These are phyloP conservation scores for Nicotiana benthamiana DNA, from an alignment of 257 asterid genomes.

Conservation along the genomic window DNA sequence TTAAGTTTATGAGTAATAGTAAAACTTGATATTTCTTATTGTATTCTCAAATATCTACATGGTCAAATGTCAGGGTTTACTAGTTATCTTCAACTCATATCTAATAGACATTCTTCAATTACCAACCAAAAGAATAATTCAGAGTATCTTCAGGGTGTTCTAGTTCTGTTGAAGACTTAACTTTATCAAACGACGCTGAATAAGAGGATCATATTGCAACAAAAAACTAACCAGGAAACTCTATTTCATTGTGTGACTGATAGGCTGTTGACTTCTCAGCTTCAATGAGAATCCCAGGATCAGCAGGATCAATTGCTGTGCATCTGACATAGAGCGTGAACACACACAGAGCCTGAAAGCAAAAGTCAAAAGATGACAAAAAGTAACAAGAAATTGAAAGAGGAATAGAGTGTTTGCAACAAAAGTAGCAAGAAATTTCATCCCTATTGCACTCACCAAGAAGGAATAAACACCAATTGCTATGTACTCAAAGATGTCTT, in stretches of 20 bases:
- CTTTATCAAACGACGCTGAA: not conserved
- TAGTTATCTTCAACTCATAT: not conserved
- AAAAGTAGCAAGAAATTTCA: conserved; percentile 1
- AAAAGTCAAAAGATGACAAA: conserved; percentile 11
- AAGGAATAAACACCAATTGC: conserved; percentile 81
- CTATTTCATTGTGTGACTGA: conserved; percentile 55
- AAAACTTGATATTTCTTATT: not conserved
- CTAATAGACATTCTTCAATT: not conserved
- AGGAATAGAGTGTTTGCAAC: not conserved
- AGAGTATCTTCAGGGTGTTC: not conserved
- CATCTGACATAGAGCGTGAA: conserved; percentile 77
- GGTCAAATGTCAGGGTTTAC: not conserved
- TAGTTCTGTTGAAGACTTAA: not conserved
- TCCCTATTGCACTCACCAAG: conserved; percentile 47
- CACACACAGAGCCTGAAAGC: conserved; percentile 63
- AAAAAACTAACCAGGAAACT: conserved; percentile 51
- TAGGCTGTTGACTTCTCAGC: conserved; percentile 46
- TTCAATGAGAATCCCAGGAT: conserved; percentile 80
- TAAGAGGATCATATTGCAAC: not conserved
- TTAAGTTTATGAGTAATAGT: not conserved
- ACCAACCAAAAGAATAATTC: not conserved
- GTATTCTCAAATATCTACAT: not conserved
- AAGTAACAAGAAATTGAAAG: conserved; percentile 9
- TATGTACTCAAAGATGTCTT: conserved; percentile 65
- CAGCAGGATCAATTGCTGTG: conserved; percentile 94